These are phyloP conservation scores for Cyberlindnera euphorbiiphila DNA, from an alignment of 805 yeast genomes.

Conservation along the genomic window DNA sequence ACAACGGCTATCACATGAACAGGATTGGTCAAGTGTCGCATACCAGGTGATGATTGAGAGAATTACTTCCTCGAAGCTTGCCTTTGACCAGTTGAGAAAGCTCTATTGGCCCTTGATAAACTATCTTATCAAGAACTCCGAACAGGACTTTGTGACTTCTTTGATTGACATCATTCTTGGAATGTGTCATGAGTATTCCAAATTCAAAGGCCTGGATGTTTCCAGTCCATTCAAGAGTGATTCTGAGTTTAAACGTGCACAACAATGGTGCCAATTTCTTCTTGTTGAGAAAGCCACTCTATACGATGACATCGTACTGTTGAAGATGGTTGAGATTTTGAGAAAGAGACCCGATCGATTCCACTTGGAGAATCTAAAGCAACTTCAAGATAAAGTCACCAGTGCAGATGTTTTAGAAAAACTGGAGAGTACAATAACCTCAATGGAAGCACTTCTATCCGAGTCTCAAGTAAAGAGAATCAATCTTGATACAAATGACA, in stretches of 20 bases:
- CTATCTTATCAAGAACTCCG: conserved; percentile 15
- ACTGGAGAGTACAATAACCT: not conserved
- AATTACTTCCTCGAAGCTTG: conserved; percentile 31
- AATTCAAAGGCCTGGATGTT: conserved; percentile 5
- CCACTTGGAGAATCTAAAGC: conserved; percentile 10
- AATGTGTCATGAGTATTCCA: conserved; percentile 16
- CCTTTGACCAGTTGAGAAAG: conserved; percentile 23
- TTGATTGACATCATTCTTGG: conserved; percentile 16
- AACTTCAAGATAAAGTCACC: conserved; percentile 1
- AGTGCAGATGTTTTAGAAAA: not conserved
- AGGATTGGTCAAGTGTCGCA: conserved; percentile 15
- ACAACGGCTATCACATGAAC: conserved; percentile 19
- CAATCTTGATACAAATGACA: conserved; percentile 20
- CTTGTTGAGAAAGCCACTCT: conserved; percentile 6
- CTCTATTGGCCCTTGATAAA: conserved; percentile 30
- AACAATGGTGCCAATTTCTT: conserved; percentile 20
- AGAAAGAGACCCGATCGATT: conserved; percentile 15
- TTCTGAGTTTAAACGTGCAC: conserved; percentile 9
- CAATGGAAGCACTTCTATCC: not conserved
- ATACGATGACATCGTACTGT: not conserved
- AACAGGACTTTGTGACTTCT: conserved; percentile 23
- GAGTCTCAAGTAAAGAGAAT: conserved; percentile 7
- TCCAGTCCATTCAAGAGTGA: conserved; percentile 2
- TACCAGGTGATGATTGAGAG: conserved; percentile 32
- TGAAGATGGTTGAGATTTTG: conserved; percentile 14